Evolutionary conservation across 768 basidiomycete species (phyloP), one percentile per base, ranked within the genome.

Genomic region (Russula virescens): DNA sequence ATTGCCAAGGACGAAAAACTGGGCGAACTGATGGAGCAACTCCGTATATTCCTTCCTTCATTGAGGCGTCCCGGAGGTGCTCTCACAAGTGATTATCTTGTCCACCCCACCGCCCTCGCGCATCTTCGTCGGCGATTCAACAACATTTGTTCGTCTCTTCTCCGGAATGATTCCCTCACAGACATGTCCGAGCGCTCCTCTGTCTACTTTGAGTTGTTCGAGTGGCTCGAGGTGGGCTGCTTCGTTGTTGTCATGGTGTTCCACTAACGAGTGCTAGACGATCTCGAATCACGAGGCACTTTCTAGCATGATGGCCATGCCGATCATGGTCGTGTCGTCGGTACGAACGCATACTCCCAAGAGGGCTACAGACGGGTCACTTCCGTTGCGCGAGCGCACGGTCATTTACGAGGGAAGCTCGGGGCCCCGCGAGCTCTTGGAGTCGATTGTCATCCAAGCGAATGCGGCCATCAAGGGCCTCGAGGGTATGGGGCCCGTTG

Each of bases 241-340:
- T 23, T 52, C 46, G 63, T 58, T 18, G 51, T 34, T 26, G 43
- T 5, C 38, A 18, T 21, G 40, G 31, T 19, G 11, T 46, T 56
- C 38, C 31, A 62, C 53, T 54, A 21, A 51, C 53, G 38, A n/a
- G 43, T n/a, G 25, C 14, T 45, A 97, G 94, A 93, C 91, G 0
- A 89, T 98, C 50, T 95, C 94, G 7, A 87, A 87, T 67, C 94
- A 97, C 65, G 95, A 96, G 78, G 89, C 92, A 6, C 75, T 97
- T 45, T 92, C 92, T 18, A 91, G 89, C 64, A 94, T 95, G 89
- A 91, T 96, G 85, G 93, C 91, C 1, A 96, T 95, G 92, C 93
- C 94, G 7, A 92, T 91, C 71, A 94, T 94, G 93, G 85, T 86
- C n/a, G 82, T 85, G 21, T 78, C 81, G 5, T 87, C 87, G 21